A percentile compares a stretch with the other conserved stretches of the same genome.
Conservation (phyloP, 169 alveolate genomes). For the Plasmodium gonderi region DNA sequence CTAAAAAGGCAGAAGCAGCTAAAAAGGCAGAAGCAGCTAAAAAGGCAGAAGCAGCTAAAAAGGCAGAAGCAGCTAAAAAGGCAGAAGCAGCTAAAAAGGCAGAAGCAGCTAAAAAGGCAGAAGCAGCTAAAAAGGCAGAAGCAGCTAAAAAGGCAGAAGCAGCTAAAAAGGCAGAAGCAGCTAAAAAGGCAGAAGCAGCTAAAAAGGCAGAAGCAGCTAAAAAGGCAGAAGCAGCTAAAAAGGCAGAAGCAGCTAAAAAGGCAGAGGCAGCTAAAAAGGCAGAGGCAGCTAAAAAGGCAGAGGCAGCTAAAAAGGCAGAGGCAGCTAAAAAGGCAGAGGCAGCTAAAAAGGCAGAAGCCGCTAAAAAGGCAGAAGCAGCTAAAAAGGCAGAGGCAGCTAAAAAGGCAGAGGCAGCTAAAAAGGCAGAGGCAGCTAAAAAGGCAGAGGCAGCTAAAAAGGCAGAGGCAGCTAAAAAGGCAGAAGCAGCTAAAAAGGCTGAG, state of each 20-base stretch:
- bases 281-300: conserved; percentile 1
- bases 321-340: not conserved
- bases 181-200: not conserved
- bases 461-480: not conserved
- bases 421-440: not conserved
- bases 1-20: not conserved
- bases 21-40: not conserved
- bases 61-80: not conserved
- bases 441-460: not conserved
- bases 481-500: not conserved
- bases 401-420: conserved; percentile 7
- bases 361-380: not conserved
- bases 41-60: not conserved
- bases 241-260: not conserved
- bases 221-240: not conserved
- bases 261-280: not conserved
- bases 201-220: not conserved
- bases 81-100: not conserved
- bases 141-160: not conserved
- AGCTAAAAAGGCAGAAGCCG: not conserved
- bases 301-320: not conserved
- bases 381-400: conserved; percentile 9
- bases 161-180: not conserved
- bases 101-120: conserved; percentile 2
- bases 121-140: conserved; percentile 1